Conservation (phyloP, 768 basidiomycete genomes). For the Russula sp. region DNA sequence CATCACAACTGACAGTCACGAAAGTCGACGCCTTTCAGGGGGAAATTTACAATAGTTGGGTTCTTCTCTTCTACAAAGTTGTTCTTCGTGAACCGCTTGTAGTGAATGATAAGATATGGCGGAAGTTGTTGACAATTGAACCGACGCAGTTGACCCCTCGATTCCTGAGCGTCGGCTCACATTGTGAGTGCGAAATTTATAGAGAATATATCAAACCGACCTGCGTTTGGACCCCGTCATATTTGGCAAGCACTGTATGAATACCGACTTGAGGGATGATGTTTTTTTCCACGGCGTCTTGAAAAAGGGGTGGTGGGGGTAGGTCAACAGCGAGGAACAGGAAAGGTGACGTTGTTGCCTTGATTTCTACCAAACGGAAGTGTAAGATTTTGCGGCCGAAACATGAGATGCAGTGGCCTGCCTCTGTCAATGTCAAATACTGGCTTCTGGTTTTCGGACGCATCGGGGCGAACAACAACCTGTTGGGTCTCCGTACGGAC, state of each 20-base stretch:
- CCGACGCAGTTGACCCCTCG: conserved; percentile 72
- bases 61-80: conserved; percentile 98
- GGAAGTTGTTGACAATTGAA: conserved; percentile 90
- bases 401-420: conserved; percentile 31
- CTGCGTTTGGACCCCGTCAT: conserved; percentile 87
- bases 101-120: conserved; percentile 88
- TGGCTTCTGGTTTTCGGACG: conserved; percentile 72
- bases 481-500: conserved; percentile 91
- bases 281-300: conserved; percentile 94
- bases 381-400: background rate
- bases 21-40: conserved; percentile 88
- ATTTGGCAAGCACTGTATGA: conserved; percentile 85
- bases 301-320: conserved; percentile 96
- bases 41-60: conserved; percentile 97
- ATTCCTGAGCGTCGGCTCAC: conserved; percentile 51
- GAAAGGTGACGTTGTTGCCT: conserved; percentile 80
- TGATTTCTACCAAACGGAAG: conserved; percentile 58
- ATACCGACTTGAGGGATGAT: conserved; percentile 98
- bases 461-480: conserved; percentile 76
- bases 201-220: conserved; percentile 35
- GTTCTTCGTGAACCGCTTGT: conserved; percentile 96
- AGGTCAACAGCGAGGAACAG: conserved; percentile 94
- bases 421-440: conserved; percentile 94
- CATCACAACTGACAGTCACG: conserved; percentile 64
- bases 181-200: conserved; percentile 16